These are phyloP conservation scores for Auriscalpium microsporum DNA, from an alignment of 768 basidiomycete genomes.

Conservation along the genomic window DNA sequence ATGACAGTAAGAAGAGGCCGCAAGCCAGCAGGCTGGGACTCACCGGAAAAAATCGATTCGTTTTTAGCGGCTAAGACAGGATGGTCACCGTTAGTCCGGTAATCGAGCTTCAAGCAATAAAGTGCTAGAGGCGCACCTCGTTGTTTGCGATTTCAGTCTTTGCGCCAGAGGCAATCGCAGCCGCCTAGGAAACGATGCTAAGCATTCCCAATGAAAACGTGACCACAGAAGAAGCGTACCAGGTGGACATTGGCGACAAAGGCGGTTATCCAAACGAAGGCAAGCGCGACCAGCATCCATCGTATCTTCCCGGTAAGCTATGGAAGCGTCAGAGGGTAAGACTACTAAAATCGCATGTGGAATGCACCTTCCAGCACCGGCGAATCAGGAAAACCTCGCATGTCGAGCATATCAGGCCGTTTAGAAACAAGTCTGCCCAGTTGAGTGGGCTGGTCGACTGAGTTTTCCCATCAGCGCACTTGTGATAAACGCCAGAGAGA, in stretches of 20 bases:
- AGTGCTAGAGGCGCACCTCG: constrained; percentile 2
- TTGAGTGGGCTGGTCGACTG: constrained; percentile 30
- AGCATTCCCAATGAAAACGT: too few relatives aligned
- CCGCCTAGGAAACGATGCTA: background rate
- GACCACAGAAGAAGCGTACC: constrained; percentile 15
- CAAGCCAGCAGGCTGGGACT: too few relatives aligned
- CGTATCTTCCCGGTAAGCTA: constrained; percentile 34
- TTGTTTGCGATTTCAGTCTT: constrained; percentile 7
- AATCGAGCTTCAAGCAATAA: background rate
- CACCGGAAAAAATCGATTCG: constrained; percentile 4
- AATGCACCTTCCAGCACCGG: constrained; percentile 42
- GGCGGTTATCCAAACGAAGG: constrained; percentile 24
- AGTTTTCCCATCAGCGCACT: background rate
- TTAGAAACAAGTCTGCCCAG: constrained; percentile 40
- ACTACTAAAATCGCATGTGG: background rate
- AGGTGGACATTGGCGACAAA: constrained; percentile 34
- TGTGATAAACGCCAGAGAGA: background rate
- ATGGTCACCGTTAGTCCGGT: background rate
- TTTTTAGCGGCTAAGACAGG: constrained; percentile 6
- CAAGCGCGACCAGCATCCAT: constrained; percentile 30
- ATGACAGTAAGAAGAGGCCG: background rate
- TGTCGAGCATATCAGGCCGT: constrained; percentile 36
- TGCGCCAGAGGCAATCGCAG: constrained; percentile 5
- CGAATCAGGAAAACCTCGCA: constrained; percentile 43
- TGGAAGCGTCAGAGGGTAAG: background rate